Conservation (phyloP, 2,329 filamentous ascomycete species). For the Fusarium avenaceum region DNA sequence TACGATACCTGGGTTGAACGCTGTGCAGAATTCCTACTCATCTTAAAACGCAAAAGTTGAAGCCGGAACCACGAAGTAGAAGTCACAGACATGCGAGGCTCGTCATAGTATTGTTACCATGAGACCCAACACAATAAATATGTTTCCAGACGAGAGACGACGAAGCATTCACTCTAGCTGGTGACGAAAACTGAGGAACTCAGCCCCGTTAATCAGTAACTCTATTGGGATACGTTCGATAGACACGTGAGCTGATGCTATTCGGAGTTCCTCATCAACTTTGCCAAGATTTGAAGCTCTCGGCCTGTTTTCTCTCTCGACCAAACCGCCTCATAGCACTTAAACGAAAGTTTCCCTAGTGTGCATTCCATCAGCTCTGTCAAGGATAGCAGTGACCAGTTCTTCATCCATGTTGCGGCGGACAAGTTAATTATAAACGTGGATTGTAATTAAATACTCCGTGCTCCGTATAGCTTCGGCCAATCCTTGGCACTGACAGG, state of each 20-base stretch:
- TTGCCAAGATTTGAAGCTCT: no score
- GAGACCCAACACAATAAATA: background rate
- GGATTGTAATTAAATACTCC: constrained; percentile 10
- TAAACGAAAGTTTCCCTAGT: background rate
- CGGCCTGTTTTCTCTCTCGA: background rate
- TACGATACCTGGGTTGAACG: constrained; percentile 9
- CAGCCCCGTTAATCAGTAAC: constrained; percentile 9
- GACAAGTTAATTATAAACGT: constrained; percentile 10
- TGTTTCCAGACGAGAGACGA: background rate
- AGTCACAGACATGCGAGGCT: background rate
- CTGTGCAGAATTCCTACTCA: constrained; percentile 4
- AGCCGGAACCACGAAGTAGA: background rate
- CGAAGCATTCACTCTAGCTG: constrained; percentile 8
- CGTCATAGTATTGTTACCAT: constrained; percentile 1
- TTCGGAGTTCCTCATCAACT: background rate
- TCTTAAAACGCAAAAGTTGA: constrained; percentile 4
- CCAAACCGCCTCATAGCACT: background rate
- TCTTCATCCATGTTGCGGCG: constrained; percentile 20
- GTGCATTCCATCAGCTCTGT: constrained; percentile 2
- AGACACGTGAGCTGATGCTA: constrained; percentile 6
- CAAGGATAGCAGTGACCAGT: constrained; percentile 25
- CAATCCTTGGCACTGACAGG: constrained; percentile 18
- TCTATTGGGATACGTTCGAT: background rate
- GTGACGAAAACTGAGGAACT: constrained; percentile 12
- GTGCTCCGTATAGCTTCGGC: constrained; percentile 1